phyloP scores from a whole-genome alignment of 495 filamentous ascomycete genomes.

The Aspergillus leporis region DNA sequence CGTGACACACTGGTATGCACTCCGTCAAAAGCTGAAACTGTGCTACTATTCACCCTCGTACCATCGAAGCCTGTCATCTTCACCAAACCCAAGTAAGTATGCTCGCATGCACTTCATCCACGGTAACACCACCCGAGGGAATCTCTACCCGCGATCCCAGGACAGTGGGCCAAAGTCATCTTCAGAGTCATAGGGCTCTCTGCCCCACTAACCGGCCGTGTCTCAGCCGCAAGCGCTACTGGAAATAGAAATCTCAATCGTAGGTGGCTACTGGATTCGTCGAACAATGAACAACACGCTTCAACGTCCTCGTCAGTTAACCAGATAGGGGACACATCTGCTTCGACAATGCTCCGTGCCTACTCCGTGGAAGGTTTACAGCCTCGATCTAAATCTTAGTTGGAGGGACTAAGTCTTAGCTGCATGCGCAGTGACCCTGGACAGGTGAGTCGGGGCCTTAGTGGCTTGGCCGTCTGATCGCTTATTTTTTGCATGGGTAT shows the following conservation, averaged over 20 bases:
- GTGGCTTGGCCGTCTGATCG: constrained; percentile 1
- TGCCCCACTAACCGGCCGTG: not conserved
- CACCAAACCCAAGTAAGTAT: not conserved
- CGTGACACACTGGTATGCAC: not conserved
- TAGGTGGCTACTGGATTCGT: constrained; percentile 1
- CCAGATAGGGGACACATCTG: not conserved
- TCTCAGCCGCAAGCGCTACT: not conserved
- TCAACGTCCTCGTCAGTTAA: not conserved
- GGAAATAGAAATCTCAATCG: not conserved
- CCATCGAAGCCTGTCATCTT: not conserved
- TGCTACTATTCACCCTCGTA: not conserved
- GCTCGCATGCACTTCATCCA: not conserved
- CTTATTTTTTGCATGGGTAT: not conserved
- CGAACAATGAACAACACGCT: not conserved
- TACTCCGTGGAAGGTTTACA: constrained; percentile 2
- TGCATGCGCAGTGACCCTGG: constrained; percentile 2
- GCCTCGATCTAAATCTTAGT: constrained; percentile 4
- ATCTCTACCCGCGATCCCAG: not conserved
- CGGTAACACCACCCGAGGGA: not conserved
- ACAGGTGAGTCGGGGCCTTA: not conserved
- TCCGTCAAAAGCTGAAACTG: constrained; percentile 10
- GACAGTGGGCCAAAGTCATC: constrained; percentile 1
- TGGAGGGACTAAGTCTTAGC: not conserved
- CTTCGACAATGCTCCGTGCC: not conserved
- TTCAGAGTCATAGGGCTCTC: not conserved